phyloP scores from a whole-genome alignment of 352 stramenopile species.

The Pythium sp. region DNA sequence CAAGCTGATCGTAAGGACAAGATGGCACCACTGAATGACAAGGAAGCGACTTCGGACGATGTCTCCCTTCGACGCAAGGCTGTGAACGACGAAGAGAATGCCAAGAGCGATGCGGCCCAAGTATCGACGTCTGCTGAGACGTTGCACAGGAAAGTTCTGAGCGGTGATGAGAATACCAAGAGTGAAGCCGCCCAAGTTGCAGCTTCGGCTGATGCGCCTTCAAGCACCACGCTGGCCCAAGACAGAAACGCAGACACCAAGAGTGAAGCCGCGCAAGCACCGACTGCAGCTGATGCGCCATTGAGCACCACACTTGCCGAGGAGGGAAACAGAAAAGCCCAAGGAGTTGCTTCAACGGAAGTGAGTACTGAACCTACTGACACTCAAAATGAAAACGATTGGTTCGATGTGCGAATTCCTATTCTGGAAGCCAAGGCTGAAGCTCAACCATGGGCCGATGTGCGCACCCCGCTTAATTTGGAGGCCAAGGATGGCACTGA shows the following conservation, averaged over 20 bases:
- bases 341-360: background rate
- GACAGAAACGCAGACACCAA: background rate
- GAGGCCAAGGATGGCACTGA: background rate
- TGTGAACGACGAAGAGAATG: background rate
- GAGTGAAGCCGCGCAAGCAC: too few species aligned
- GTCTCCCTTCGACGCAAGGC: background rate
- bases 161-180: background rate
- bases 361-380: background rate
- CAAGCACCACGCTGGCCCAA: background rate
- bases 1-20: background rate
- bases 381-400: background rate
- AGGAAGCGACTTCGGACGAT: background rate
- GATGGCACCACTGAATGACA: background rate
- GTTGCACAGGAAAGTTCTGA: background rate
- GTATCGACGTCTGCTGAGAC: background rate
- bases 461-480: background rate
- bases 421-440: too few species aligned
- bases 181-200: too few species aligned
- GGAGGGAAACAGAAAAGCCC: background rate
- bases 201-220: background rate
- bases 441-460: background rate
- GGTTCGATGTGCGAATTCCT: background rate
- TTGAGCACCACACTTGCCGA: background rate
- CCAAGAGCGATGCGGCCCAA: background rate
- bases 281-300: too few species aligned